Percentiles rank a stretch among this genome's conserved stretches.
phyloP scores from a whole-genome alignment of 768 basidiomycete genomes.

The Boletus rubropictus region DNA sequence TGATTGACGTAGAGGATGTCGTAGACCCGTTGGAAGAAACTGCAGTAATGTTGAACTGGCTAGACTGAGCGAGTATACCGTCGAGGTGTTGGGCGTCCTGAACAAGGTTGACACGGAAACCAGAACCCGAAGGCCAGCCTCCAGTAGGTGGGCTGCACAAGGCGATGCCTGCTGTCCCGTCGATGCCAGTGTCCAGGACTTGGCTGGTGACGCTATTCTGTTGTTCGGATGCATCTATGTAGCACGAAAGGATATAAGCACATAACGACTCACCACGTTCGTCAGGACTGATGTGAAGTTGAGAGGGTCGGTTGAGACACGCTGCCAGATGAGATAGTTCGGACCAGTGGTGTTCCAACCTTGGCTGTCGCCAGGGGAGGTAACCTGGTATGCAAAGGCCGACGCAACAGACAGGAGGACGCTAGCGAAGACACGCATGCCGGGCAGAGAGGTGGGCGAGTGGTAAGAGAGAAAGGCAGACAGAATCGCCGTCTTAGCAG shows the following conservation, averaged over 20 bases:
- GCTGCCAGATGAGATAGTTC: slow-evolving; percentile 54
- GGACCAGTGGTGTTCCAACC: slow-evolving; percentile 57
- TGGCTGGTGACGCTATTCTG: slow-evolving; percentile 39
- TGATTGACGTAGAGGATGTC: slow-evolving; percentile 6
- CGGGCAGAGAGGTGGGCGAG: slow-evolving; percentile 3
- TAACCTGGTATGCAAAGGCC: slow-evolving; percentile 60
- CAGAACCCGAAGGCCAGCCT: slow-evolving; percentile 58
- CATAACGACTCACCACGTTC: slow-evolving; percentile 44
- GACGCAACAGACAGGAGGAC: slow-evolving; percentile 49
- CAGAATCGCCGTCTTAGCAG: slow-evolving; percentile 10
- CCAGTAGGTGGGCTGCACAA: slow-evolving; percentile 49
- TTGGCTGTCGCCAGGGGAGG: slow-evolving; percentile 38
- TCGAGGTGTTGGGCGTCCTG: slow-evolving; percentile 39
- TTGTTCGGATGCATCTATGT: slow-evolving; percentile 3
- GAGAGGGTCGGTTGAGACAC: slow-evolving; percentile 57
- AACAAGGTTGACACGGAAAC: slow-evolving; percentile 72
- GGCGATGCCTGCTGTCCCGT: slow-evolving; percentile 38
- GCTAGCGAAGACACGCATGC: slow-evolving; percentile 41
- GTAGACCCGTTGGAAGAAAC: slow-evolving; percentile 16
- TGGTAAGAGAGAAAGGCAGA: not conserved
- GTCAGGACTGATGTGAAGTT: slow-evolving; percentile 68
- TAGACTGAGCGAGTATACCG: slow-evolving; percentile 68
- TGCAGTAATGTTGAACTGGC: slow-evolving; percentile 47
- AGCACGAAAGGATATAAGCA: not conserved
- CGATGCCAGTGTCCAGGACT: slow-evolving; percentile 51